A percentile compares a stretch with the other conserved stretches of the same genome.
These are phyloP conservation scores for Neonectria faginata DNA, from an alignment of 2,329 filamentous ascomycete genomes.

Conservation along the genomic window DNA sequence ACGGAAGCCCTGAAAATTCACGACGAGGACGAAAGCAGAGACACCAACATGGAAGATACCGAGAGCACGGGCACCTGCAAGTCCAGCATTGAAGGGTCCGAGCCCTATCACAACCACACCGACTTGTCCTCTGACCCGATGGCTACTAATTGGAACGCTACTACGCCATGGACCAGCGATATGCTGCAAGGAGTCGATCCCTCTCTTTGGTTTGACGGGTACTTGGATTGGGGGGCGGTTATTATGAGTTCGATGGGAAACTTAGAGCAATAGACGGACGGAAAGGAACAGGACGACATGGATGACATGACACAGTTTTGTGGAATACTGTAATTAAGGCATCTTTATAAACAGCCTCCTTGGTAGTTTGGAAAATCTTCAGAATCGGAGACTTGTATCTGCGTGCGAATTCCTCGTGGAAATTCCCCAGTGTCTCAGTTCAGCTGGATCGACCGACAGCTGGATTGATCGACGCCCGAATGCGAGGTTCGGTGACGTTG, in stretches of 20 bases:
- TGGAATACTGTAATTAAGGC: background rate
- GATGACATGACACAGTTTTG: background rate
- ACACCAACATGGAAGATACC: slow-evolving; percentile 33
- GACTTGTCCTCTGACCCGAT: slow-evolving; percentile 43
- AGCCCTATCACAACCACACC: slow-evolving; percentile 22
- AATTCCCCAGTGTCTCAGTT: background rate
- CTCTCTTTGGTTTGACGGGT: slow-evolving; percentile 51
- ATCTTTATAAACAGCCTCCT: background rate
- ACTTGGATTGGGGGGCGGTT: slow-evolving; percentile 51
- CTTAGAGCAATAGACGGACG: slow-evolving; percentile 35
- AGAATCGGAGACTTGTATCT: background rate
- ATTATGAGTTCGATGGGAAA: slow-evolving; percentile 49
- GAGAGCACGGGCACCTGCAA: slow-evolving; percentile 14
- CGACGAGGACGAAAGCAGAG: slow-evolving; percentile 27
- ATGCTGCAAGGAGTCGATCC: slow-evolving; percentile 51
- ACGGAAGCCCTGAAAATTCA: slow-evolving; percentile 43
- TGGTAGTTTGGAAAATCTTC: background rate
- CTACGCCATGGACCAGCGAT: slow-evolving; percentile 48
- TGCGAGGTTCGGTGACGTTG: background rate
- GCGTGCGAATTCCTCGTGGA: too few relatives aligned
- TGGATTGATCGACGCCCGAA: background rate
- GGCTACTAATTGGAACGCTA: slow-evolving; percentile 43
- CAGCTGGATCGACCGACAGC: background rate
- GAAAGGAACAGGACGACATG: background rate
- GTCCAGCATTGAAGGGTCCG: slow-evolving; percentile 9